phyloP scores from a whole-genome alignment of 2,329 filamentous ascomycete genomes.

The Colletotrichum sp. region DNA sequence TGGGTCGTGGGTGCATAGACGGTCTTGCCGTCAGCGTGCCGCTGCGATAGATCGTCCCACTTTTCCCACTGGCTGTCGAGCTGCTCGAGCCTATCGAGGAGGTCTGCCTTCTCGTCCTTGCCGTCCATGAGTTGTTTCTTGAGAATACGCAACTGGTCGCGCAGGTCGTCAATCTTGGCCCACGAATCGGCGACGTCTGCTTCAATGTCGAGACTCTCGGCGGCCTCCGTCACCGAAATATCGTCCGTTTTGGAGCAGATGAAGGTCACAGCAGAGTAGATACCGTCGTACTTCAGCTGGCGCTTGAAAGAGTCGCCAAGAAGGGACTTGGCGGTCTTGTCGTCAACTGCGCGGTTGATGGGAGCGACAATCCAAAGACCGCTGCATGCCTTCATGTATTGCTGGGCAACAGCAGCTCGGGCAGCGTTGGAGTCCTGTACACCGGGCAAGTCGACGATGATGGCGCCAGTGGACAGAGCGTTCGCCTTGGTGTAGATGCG shows the following conservation, averaged over 20 bases:
- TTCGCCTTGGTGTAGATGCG: constrained; percentile 38
- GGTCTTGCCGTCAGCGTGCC: constrained; percentile 19
- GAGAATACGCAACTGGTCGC: constrained; percentile 27
- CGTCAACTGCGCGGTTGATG: constrained; percentile 64
- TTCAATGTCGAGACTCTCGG: constrained; percentile 35
- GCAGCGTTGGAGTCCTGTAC: constrained; percentile 66
- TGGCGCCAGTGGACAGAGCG: constrained; percentile 37
- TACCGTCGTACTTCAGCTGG: constrained; percentile 65
- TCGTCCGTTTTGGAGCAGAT: constrained; percentile 71
- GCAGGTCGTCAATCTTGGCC: constrained; percentile 28
- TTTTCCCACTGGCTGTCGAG: constrained; percentile 22
- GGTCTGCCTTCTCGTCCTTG: constrained; percentile 9
- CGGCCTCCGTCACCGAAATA: constrained; percentile 44
- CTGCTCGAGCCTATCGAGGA: constrained; percentile 23
- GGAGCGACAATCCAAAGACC: constrained; percentile 68
- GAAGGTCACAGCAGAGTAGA: constrained; percentile 59
- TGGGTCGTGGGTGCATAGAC: constrained; percentile 25
- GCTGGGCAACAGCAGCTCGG: constrained; percentile 59
- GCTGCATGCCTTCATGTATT: constrained; percentile 66
- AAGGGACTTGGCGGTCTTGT: constrained; percentile 61
- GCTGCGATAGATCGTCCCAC: constrained; percentile 24
- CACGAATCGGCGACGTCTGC: constrained; percentile 35
- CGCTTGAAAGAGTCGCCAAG: constrained; percentile 62
- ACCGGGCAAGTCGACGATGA: constrained; percentile 58
- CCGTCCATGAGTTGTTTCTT: background rate